phyloP scores from a whole-genome alignment of 2,329 filamentous ascomycete species.

The Cladophialophora carrionii region DNA sequence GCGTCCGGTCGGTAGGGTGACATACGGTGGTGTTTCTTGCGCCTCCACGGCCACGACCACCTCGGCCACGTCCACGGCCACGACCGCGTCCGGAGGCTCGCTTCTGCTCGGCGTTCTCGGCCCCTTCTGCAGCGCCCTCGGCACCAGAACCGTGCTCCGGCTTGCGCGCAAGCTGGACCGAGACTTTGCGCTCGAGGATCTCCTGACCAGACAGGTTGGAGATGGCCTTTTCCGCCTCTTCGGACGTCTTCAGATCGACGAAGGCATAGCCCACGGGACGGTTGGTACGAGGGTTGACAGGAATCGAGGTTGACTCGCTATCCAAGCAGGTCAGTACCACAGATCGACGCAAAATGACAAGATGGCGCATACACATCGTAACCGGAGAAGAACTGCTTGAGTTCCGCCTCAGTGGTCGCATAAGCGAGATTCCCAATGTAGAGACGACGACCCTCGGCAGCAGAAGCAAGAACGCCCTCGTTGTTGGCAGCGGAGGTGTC shows the following conservation, averaged over 20 bases:
- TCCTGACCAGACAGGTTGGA: conserved; percentile 94
- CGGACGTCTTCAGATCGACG: conserved; percentile 92
- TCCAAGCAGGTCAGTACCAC: conserved; percentile 23
- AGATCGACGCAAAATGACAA: conserved; percentile 31
- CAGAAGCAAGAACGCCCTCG: conserved; percentile 93
- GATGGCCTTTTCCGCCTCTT: conserved; percentile 94
- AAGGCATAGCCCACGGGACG: conserved; percentile 99
- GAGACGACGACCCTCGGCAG: conserved; percentile 95
- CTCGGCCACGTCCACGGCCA: conserved; percentile 63
- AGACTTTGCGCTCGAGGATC: conserved; percentile 98
- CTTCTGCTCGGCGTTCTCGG: conserved; percentile 62
- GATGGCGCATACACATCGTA: conserved; percentile 87
- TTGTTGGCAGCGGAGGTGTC: conserved; percentile 70
- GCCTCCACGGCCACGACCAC: conserved; percentile 67
- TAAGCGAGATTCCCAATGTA: conserved; percentile 99
- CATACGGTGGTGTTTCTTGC: conserved; percentile 30
- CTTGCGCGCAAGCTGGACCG: conserved; percentile 97
- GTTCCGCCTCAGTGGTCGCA: conserved; percentile 99
- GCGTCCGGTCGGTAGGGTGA: conserved; percentile 9
- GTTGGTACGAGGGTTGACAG: conserved; percentile 98
- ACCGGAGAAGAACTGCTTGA: conserved; percentile 99
- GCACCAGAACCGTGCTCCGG: conserved; percentile 81
- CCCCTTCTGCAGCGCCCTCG: conserved; percentile 72
- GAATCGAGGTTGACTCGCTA: conserved; percentile 98
- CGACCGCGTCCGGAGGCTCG: conserved; percentile 62